Percentiles rank a stretch among this genome's conserved stretches.
Conservation (phyloP, 305 asterid genomes). For the Fraxinus floribunda region DNA sequence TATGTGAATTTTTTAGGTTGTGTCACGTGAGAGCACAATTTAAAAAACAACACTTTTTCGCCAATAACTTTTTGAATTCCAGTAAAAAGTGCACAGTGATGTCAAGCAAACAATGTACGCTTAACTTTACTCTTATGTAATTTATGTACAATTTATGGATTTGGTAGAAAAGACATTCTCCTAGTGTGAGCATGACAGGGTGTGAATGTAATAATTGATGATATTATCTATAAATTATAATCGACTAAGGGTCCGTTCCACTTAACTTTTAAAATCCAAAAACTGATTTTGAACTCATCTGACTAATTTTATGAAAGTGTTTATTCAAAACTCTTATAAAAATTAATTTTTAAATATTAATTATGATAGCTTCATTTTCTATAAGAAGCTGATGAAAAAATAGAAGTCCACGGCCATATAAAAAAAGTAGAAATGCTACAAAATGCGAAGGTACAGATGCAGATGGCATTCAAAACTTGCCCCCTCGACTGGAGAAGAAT, state of each 20-base stretch:
- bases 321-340: background rate
- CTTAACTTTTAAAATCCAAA: background rate
- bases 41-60: too few species aligned
- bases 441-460: background rate
- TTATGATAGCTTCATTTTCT: background rate
- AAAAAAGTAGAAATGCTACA: background rate
- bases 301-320: too few species aligned
- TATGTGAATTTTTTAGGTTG: too few species aligned
- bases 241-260: background rate
- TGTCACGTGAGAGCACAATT: too few species aligned
- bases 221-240: too few species aligned
- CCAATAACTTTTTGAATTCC: background rate
- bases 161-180: background rate
- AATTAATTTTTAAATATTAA: too few species aligned
- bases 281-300: background rate
- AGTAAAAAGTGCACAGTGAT: background rate
- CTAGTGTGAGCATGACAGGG: background rate
- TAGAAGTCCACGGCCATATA: background rate
- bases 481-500: background rate
- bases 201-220: background rate
- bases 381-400: background rate
- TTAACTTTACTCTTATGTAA: background rate
- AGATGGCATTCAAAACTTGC: background rate
- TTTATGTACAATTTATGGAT: background rate
- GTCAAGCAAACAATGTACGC: background rate